Conservation (phyloP, 1,139 yeast species). For the Pichia sp. region DNA sequence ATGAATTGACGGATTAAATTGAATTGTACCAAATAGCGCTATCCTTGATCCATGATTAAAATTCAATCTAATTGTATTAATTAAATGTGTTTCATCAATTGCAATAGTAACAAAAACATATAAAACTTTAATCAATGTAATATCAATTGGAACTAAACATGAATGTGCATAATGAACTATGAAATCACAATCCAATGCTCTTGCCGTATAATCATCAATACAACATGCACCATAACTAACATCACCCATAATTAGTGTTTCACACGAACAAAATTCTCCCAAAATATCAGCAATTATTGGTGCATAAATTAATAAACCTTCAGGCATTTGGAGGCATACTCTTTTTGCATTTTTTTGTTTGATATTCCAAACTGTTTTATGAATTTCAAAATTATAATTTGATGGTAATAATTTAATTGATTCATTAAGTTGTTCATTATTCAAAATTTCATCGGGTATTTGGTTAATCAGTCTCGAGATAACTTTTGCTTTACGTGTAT, state of each 20-base stretch:
- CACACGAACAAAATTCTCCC: conserved; percentile 84
- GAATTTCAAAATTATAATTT: conserved; percentile 92
- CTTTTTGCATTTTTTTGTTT: conserved; percentile 62
- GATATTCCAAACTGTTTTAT: conserved; percentile 92
- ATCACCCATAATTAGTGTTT: conserved; percentile 95
- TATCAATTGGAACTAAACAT: conserved; percentile 91
- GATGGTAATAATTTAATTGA: conserved; percentile 79
- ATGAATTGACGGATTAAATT: conserved; percentile 91
- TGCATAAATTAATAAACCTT: conserved; percentile 84
- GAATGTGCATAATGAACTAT: conserved; percentile 97
- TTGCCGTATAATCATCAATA: conserved; percentile 92
- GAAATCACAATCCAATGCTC: conserved; percentile 88
- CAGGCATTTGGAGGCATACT: conserved; percentile 97
- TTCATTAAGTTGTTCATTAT: conserved; percentile 72
- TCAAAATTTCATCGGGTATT: conserved; percentile 80
- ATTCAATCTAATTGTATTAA: conserved; percentile 69
- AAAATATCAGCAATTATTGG: conserved; percentile 81
- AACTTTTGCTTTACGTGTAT: conserved; percentile 32
- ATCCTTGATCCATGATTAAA: conserved; percentile 55
- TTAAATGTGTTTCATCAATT: conserved; percentile 76
- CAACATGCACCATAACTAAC: conserved; percentile 99
- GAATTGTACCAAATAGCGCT: conserved; percentile 93
- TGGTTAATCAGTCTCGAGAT: conserved; percentile 68
- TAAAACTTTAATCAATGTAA: conserved; percentile 81
- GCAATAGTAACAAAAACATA: conserved; percentile 94